These are phyloP conservation scores for Allantophomopsis cytisporea DNA, from an alignment of 2,329 filamentous ascomycete species.

Conservation along the genomic window DNA sequence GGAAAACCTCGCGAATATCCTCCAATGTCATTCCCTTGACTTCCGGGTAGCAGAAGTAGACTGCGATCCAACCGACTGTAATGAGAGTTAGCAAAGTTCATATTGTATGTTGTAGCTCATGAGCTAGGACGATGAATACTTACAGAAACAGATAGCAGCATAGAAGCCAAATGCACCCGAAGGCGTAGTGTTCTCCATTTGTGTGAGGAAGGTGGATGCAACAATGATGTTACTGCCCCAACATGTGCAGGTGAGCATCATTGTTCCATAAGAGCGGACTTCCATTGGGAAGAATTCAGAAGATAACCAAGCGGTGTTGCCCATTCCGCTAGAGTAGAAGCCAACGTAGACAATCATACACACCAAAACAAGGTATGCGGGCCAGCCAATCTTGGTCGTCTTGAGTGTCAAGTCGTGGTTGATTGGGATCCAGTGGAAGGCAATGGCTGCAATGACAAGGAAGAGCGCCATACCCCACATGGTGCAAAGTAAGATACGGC, in stretches of 20 bases:
- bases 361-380: constrained; percentile 1
- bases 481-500: constrained; percentile 27
- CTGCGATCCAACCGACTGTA: constrained; percentile 25
- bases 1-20: constrained; percentile 31
- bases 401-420: constrained; percentile 19
- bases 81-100: too few relatives aligned
- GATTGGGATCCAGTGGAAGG: constrained; percentile 30
- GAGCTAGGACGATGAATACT: too few relatives aligned
- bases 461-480: constrained; percentile 31
- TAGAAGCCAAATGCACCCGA: constrained; percentile 36
- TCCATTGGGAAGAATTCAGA: constrained; percentile 32
- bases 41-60: constrained; percentile 34
- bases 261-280: constrained; percentile 31
- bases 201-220: constrained; percentile 32
- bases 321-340: constrained; percentile 28
- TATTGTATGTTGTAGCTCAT: too few relatives aligned
- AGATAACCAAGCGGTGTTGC: constrained; percentile 30
- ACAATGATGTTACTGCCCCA: constrained; percentile 35
- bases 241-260: constrained; percentile 31
- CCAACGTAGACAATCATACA: constrained; percentile 13
- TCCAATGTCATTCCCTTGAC: constrained; percentile 36
- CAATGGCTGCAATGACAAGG: constrained; percentile 26
- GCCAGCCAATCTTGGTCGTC: constrained; percentile 13
- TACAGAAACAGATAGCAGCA: constrained; percentile 26
- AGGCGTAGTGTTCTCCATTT: constrained; percentile 32